Conservation (phyloP, 106 monocot species). For the Acanthochlamys bracteata region DNA sequence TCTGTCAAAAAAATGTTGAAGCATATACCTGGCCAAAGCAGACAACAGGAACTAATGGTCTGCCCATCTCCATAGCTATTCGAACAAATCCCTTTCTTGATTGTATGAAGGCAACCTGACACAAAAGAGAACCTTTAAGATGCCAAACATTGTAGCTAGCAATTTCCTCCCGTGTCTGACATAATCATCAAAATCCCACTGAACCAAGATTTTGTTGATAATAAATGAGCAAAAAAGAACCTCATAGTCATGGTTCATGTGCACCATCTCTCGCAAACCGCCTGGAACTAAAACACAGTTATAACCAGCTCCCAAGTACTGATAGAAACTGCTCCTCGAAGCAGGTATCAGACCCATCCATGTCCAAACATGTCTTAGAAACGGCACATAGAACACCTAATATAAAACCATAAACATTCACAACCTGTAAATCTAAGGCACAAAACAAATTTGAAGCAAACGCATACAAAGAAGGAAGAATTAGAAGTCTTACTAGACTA, state of each 20-base stretch:
- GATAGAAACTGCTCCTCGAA: conserved; percentile 59
- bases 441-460: no score
- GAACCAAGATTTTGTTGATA: no score
- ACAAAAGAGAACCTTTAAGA: no score
- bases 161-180: no score
- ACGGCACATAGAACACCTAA: conserved; percentile 81
- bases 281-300: conserved; percentile 81
- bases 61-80: conserved; percentile 82
- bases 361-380: conserved; percentile 84
- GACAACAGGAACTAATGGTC: conserved; percentile 88
- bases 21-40: conserved; percentile 81
- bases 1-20: no score
- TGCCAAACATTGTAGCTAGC: no score
- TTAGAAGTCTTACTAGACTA: conserved; percentile 54
- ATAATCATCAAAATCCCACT: no score
- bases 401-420: background rate
- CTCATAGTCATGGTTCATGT: conserved; percentile 76
- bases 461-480: no score
- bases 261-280: conserved; percentile 68
- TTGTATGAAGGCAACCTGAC: conserved; percentile 77
- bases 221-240: conserved; percentile 19
- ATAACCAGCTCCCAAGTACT: conserved; percentile 46
- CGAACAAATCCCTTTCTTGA: conserved; percentile 84
- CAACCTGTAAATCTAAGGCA: no score
- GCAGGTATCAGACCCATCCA: conserved; percentile 79